Percentiles rank a stretch among this genome's conserved stretches.
These are phyloP conservation scores for Chloranthus sessilifolius DNA, from an alignment of 164 flowering plant genomes.

Conservation along the genomic window DNA sequence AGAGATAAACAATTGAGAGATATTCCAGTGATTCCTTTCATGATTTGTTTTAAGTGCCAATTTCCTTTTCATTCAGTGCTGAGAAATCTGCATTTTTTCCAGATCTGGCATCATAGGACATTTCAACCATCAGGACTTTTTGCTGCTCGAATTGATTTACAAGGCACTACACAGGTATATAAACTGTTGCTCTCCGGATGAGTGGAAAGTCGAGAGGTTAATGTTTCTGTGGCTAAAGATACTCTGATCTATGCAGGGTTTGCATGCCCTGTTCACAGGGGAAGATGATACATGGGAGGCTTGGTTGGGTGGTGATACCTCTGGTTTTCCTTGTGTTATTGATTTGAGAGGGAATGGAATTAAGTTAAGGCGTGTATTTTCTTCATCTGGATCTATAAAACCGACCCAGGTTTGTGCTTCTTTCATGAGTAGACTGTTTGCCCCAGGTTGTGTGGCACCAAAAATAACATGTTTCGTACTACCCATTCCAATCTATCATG, in stretches of 20 bases:
- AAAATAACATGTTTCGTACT: no score
- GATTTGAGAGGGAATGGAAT: constrained; percentile 59
- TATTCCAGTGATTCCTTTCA: no score
- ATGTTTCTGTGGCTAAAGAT: neutral
- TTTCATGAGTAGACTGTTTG: no score
- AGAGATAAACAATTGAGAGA: no score
- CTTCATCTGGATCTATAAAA: constrained; percentile 60
- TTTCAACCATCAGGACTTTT: constrained; percentile 96
- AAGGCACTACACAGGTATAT: constrained; percentile 74
- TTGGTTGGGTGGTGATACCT: constrained; percentile 69
- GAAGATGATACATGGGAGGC: constrained; percentile 99
- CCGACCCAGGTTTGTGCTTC: constrained; percentile 85
- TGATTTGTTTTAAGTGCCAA: no score
- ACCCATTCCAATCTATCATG: no score
- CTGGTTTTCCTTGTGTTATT: constrained; percentile 62
- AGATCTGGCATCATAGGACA: constrained; percentile 96
- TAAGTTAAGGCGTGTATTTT: constrained; percentile 87
- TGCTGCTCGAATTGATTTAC: constrained; percentile 96
- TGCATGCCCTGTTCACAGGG: constrained; percentile 96
- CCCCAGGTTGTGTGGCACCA: no score
- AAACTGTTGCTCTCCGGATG: neutral
- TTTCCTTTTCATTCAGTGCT: no score
- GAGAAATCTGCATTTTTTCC: no score
- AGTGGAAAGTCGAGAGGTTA: neutral
- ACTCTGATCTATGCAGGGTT: constrained; percentile 49